Percentiles rank a stretch among this genome's conserved stretches.
phyloP scores from a whole-genome alignment of 2,329 filamentous ascomycete species.

The Fusarium haematococcum region DNA sequence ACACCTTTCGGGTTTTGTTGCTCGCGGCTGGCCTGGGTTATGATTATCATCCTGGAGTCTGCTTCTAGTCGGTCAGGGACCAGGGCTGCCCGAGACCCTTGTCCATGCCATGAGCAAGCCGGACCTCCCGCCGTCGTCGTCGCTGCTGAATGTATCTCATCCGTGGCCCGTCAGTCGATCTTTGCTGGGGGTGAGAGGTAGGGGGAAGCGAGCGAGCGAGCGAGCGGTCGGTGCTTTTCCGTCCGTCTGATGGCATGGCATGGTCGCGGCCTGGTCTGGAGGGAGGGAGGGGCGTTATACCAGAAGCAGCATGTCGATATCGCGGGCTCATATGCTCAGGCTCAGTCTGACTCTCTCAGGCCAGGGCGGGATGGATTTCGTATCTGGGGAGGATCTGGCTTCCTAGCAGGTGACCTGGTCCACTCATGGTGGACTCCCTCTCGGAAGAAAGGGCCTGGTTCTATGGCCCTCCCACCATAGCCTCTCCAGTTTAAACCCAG shows the following conservation, averaged over 20 bases:
- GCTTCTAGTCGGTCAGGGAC: conserved; percentile 27
- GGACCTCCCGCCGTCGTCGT: conserved; percentile 37
- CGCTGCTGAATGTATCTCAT: conserved; percentile 35
- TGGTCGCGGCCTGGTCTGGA: conserved; percentile 11
- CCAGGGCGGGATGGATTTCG: conserved; percentile 35
- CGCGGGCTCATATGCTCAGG: conserved; percentile 24
- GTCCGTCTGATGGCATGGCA: conserved; percentile 11
- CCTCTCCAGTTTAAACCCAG: conserved; percentile 31
- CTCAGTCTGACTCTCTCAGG: conserved; percentile 13
- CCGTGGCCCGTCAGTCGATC: conserved; percentile 44
- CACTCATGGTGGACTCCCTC: conserved; percentile 34
- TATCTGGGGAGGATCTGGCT: conserved; percentile 44
- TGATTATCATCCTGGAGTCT: conserved; percentile 31
- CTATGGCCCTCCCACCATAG: conserved; percentile 33
- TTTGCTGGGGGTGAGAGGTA: conserved; percentile 26
- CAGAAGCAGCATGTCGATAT: conserved; percentile 35
- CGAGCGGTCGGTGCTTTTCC: conserved; percentile 11
- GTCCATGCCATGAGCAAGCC: conserved; percentile 35
- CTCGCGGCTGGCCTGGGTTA: conserved; percentile 12
- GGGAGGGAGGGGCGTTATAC: conserved; percentile 20
- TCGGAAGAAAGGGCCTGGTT: conserved; percentile 34
- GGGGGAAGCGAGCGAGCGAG: background rate
- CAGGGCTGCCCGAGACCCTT: conserved; percentile 32
- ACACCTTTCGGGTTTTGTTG: conserved; percentile 13
- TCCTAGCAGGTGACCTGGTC: conserved; percentile 42